Conservation (phyloP, 106 monocot species). For the Dendrobium chrysotoxum region DNA sequence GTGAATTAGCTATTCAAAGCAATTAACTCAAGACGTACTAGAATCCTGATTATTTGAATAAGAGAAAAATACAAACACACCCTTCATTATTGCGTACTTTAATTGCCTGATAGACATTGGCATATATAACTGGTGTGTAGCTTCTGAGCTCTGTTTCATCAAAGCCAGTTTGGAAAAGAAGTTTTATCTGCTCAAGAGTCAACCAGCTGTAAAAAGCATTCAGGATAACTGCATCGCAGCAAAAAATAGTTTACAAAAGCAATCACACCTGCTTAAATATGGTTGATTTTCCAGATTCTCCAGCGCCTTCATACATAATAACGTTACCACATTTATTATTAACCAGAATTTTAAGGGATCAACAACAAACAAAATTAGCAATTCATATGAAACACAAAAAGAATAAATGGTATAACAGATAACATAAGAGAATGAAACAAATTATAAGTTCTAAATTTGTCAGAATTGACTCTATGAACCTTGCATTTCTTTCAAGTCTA, state of each 20-base stretch:
- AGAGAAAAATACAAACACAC: constrained; percentile 79
- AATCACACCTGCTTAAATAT: constrained; percentile 91
- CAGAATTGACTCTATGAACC: neutral
- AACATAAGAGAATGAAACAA: neutral
- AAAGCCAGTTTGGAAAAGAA: constrained; percentile 95
- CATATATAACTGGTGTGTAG: constrained; percentile 85
- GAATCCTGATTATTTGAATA: constrained; percentile 17
- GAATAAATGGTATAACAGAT: neutral
- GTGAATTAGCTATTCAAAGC: neutral
- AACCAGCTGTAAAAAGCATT: neutral
- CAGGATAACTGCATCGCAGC: constrained; percentile 6
- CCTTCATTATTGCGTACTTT: constrained; percentile 89
- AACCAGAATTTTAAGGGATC: neutral
- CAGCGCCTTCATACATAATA: constrained; percentile 58
- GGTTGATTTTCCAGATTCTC: constrained; percentile 98
- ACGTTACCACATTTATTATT: neutral
- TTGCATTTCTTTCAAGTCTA: neutral
- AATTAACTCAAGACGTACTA: neutral
- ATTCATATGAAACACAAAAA: neutral
- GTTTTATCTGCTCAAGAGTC: constrained; percentile 63
- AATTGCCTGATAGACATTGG: constrained; percentile 98
- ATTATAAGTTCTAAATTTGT: neutral
- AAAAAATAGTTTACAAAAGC: neutral
- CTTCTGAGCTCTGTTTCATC: constrained; percentile 88
- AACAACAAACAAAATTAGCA: neutral